Conservation (phyloP, 305 asterid species). For the Caryopteris hybrid region DNA sequence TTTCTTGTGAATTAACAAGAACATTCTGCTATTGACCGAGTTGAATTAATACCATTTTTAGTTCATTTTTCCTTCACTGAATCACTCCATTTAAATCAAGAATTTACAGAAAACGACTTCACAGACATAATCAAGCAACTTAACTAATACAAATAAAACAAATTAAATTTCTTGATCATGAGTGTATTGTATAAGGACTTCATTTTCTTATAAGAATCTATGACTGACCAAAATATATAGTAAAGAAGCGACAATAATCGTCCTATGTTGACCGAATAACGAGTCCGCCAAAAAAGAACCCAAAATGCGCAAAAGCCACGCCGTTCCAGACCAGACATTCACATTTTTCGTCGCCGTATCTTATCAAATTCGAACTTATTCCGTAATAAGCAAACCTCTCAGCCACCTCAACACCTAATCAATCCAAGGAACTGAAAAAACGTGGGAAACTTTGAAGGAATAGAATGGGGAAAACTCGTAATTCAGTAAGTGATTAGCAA, state of each 20-base stretch:
- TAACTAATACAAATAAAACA: background rate
- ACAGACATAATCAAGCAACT: too few species aligned
- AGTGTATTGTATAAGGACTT: too few species aligned
- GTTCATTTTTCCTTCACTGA: too few species aligned
- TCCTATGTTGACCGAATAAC: conserved; percentile 52
- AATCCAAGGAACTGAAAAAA: background rate
- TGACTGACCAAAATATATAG: conserved; percentile 52
- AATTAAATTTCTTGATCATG: background rate
- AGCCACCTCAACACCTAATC: too few species aligned
- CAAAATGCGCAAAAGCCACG: conserved; percentile 51
- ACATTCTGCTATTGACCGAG: too few species aligned
- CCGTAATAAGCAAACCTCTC: too few species aligned
- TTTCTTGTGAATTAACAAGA: too few species aligned
- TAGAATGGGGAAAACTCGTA: too few species aligned
- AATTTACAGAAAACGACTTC: too few species aligned
- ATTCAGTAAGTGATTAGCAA: background rate
- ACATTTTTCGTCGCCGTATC: conserved; percentile 49
- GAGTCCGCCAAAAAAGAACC: conserved; percentile 67
- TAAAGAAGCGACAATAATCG: conserved; percentile 36
- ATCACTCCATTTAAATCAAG: too few species aligned
- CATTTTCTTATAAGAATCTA: background rate
- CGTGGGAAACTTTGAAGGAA: background rate
- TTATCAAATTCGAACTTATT: too few species aligned
- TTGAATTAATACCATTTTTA: too few species aligned
- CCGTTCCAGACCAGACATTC: conserved; percentile 55